A percentile compares a stretch with the other conserved stretches of the same genome.
phyloP scores from a whole-genome alignment of 805 yeast species.

The Peterozyma toletana region DNA sequence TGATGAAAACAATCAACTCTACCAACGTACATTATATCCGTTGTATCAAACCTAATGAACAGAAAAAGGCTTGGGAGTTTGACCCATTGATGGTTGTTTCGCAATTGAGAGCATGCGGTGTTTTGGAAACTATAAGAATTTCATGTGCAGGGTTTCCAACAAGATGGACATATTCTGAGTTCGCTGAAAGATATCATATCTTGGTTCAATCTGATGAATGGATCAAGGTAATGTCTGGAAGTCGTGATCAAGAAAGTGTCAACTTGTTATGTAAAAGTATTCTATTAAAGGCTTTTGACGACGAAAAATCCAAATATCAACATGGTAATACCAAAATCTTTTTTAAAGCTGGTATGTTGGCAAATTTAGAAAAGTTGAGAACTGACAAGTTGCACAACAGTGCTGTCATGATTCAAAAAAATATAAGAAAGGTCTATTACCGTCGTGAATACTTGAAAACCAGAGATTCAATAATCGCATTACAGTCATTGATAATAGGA shows the following conservation, averaged over 20 bases:
- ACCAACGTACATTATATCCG: conserved; percentile 96
- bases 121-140: conserved; percentile 88
- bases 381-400: conserved; percentile 69
- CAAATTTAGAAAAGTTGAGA: conserved; percentile 80
- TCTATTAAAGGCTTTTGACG: conserved; percentile 48
- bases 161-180: conserved; percentile 90
- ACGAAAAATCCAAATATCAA: conserved; percentile 68
- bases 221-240: conserved; percentile 47
- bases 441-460: conserved; percentile 54
- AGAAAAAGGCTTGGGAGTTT: conserved; percentile 92
- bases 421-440: conserved; percentile 56
- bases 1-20: conserved; percentile 87
- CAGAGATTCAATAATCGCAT: conserved; percentile 41
- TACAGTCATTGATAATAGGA: conserved; percentile 66
- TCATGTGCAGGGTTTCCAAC: conserved; percentile 99
- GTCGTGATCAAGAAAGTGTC: conserved; percentile 47
- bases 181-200: conserved; percentile 83
- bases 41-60: conserved; percentile 95
- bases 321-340: conserved; percentile 90
- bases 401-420: conserved; percentile 82
- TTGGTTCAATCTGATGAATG: conserved; percentile 68
- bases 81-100: conserved; percentile 92
- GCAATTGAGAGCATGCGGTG: conserved; percentile 98
- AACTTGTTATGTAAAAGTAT: conserved; percentile 63
- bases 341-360: conserved; percentile 95